phyloP scores from a whole-genome alignment of 2,329 filamentous ascomycete genomes.

The Calcarisporium arbuscula region DNA sequence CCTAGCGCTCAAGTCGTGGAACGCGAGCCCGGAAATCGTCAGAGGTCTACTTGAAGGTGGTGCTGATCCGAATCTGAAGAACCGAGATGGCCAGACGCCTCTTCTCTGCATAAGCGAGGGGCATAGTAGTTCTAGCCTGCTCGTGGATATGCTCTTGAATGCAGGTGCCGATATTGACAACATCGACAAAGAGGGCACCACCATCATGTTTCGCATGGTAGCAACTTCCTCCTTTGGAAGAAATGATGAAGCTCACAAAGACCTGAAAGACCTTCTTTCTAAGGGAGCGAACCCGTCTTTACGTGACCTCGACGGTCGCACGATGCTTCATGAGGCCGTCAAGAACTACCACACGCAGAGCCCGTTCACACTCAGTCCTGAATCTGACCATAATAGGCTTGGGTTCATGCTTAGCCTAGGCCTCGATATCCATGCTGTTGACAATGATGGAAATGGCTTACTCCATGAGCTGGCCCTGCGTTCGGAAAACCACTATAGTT shows the following conservation, averaged over 20 bases:
- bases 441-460: conserved; percentile 15
- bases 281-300: conserved; percentile 8
- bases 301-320: conserved; percentile 12
- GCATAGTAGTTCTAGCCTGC: background rate
- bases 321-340: conserved; percentile 13
- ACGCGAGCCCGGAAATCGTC: background rate
- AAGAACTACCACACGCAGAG: too few relatives aligned
- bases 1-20: conserved; percentile 1
- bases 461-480: conserved; percentile 15
- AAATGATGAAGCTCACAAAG: background rate
- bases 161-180: conserved; percentile 17
- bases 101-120: conserved; percentile 1
- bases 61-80: conserved; percentile 15
- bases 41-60: conserved; percentile 12
- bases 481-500: background rate
- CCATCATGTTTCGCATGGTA: conserved; percentile 10
- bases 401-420: conserved; percentile 7
- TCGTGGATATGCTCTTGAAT: conserved; percentile 8
- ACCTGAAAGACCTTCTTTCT: conserved; percentile 9
- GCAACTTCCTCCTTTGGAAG: background rate
- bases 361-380: too few relatives aligned
- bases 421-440: conserved; percentile 10
- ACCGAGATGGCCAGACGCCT: conserved; percentile 12
- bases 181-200: conserved; percentile 10
- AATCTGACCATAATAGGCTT: background rate